Percentiles rank a stretch among this genome's conserved stretches.
Evolutionary conservation across 192 early-diverging fungal genomes (phyloP).

Genomic region (Entomortierella beljakovae): DNA sequence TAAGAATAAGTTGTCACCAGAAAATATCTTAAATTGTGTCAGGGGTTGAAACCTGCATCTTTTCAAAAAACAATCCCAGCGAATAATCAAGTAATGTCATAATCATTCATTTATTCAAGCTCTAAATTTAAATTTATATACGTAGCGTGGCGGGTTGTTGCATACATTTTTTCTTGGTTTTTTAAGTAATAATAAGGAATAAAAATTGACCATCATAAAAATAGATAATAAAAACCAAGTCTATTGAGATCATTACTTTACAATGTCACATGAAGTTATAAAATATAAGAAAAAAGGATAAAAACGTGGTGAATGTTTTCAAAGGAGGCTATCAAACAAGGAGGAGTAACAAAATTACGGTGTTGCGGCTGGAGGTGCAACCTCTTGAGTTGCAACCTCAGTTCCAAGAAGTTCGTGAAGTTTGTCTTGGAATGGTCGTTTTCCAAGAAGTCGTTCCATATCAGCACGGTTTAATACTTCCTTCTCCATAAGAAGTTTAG

Average conservation of each 20-base stretch:
- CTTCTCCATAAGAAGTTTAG: constrained; percentile 91
- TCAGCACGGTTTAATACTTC: constrained; percentile 98
- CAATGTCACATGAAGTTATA: too few species aligned
- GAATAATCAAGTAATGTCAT: too few species aligned
- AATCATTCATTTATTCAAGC: background rate
- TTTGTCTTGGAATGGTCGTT: constrained; percentile 82
- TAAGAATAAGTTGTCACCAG: too few species aligned
- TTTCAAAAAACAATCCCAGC: too few species aligned
- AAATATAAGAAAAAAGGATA: too few species aligned
- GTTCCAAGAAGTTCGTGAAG: constrained; percentile 48
- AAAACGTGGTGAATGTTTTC: too few species aligned
- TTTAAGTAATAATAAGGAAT: background rate
- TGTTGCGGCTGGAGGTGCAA: background rate
- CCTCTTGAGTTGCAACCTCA: constrained; percentile 41
- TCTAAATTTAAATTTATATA: background rate
- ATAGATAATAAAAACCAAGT: background rate
- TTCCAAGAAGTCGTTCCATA: constrained; percentile 91
- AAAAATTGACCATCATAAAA: background rate
- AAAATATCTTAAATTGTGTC: background rate
- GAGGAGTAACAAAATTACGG: background rate
- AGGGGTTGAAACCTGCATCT: background rate
- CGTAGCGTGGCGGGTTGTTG: background rate
- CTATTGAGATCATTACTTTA: constrained; percentile 18
- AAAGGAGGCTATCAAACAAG: background rate
- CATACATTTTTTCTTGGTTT: background rate